These are phyloP conservation scores for Astrocystis sublimbata DNA, from an alignment of 495 filamentous ascomycete species.

Conservation along the genomic window DNA sequence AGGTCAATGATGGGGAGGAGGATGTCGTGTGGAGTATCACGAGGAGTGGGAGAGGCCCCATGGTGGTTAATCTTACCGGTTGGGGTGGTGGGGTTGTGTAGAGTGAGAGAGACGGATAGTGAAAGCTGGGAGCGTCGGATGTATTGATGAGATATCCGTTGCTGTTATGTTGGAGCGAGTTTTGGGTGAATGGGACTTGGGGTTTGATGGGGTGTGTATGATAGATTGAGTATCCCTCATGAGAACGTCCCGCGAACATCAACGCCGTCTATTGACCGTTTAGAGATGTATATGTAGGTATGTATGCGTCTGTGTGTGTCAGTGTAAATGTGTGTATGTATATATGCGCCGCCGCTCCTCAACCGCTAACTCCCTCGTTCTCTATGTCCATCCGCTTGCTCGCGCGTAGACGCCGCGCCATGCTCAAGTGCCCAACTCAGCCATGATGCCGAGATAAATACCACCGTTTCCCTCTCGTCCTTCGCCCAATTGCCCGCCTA, in stretches of 20 bases:
- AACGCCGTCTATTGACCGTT: constrained; percentile 22
- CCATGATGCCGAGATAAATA: too few species aligned
- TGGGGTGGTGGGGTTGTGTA: constrained; percentile 42
- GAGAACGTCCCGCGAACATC: neutral
- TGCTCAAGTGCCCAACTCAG: neutral
- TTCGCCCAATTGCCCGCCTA: neutral
- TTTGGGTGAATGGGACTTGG: neutral
- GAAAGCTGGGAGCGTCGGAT: neutral
- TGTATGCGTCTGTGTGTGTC: neutral
- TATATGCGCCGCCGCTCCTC: constrained; percentile 5
- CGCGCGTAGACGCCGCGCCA: too few species aligned
- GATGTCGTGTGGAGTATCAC: constrained; percentile 58
- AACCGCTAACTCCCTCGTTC: neutral
- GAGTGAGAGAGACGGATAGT: neutral
- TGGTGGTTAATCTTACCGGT: constrained; percentile 52
- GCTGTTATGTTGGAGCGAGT: too few species aligned
- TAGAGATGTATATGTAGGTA: constrained; percentile 14
- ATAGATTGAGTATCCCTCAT: neutral
- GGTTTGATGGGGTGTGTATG: neutral
- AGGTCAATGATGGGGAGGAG: constrained; percentile 57
- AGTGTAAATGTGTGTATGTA: constrained; percentile 11
- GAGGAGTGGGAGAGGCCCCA: constrained; percentile 49
- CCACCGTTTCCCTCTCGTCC: neutral
- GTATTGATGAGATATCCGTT: too few species aligned
- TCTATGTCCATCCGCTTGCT: constrained; percentile 4